Base-by-base conservation (phyloP, 306 rosid genomes). In the Alnus glutinosa region DNA sequence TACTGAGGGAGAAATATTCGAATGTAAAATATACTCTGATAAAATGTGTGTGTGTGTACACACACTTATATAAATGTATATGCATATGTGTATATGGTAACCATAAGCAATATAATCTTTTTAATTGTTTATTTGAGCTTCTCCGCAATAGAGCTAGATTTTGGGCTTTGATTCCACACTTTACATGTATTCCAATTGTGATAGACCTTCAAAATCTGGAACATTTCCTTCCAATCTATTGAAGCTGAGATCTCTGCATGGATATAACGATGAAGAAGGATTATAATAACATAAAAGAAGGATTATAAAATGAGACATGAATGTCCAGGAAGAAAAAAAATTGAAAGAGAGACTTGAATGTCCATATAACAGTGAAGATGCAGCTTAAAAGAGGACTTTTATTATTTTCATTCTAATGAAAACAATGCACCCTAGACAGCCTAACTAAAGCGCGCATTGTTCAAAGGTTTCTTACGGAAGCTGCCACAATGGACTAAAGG, bases 211-310 rank as follows among this genome's bases (percentile, higher is more conserved):
- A 48, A 74, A 30, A 67, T 83, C 10, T 69, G 86, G 82, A 66
- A 78, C 34, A 49, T 39, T 59, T 37, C 73, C 86, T 67, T 57
- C 76, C 46, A 83, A 36, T 67, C 72, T 78, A 58, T 83, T 78
- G 76, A 83, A 83, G 73, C 82, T 83, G 16, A 78, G 77, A 74
- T 82, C 85, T 39, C 82, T 82, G 64, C 72, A 18, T 5, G 54
- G 36, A 39, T 39, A 39, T 39, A 39, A 39, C 4, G 42, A 39
- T 39, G 42, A 39, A 39, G 42, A 36, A 23, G 13, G 11, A 15
- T 11, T 69, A 69, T 37, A 5, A 34, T 34, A 34, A 34, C 37
- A 9, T 0, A 9, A 2, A 48, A 48, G 9, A 48, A 49, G 54
- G 54, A 9, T 49, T 49, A 13, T 11, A 49, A 49, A 3, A 49